Percentiles rank a stretch among this genome's conserved stretches.
These are phyloP conservation scores for Hyaloperonospora arabidopsidis DNA, from an alignment of 352 stramenopile species.

Conservation along the genomic window DNA sequence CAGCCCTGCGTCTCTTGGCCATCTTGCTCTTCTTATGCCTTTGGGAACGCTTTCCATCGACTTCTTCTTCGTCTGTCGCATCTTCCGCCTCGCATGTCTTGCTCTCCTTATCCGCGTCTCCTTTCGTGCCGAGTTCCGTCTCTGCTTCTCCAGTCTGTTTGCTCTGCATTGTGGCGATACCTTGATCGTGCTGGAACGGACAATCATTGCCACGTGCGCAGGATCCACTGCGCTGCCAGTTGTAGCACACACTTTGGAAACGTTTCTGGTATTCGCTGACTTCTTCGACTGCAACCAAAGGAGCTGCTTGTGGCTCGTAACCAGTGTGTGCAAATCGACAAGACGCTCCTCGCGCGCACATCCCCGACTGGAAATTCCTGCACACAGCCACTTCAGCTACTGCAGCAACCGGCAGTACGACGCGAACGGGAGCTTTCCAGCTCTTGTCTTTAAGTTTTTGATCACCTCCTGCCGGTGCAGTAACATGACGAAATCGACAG, in stretches of 20 bases:
- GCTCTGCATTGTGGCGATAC: not conserved
- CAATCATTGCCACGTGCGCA: slow-evolving; percentile 40
- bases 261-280: slow-evolving; percentile 58
- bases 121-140: slow-evolving; percentile 6
- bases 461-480: slow-evolving; percentile 10
- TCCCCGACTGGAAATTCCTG: slow-evolving; percentile 41
- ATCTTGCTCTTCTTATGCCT: slow-evolving; percentile 28
- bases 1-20: slow-evolving; percentile 20
- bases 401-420: slow-evolving; percentile 28
- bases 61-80: not conserved
- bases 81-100: slow-evolving; percentile 6
- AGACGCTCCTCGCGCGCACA: slow-evolving; percentile 39
- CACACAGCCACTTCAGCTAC: slow-evolving; percentile 45
- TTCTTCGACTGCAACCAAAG: slow-evolving; percentile 35
- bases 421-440: slow-evolving; percentile 28
- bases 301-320: slow-evolving; percentile 11
- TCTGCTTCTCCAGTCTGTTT: slow-evolving; percentile 7
- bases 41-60: slow-evolving; percentile 4
- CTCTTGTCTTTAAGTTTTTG: slow-evolving; percentile 14
- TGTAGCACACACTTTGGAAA: slow-evolving; percentile 60
- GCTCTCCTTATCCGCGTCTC: slow-evolving; percentile 7
- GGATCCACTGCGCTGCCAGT: slow-evolving; percentile 39
- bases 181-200: slow-evolving; percentile 42
- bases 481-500: slow-evolving; percentile 57
- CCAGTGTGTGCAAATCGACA: slow-evolving; percentile 54